These are phyloP conservation scores for Coniosporium apollinis DNA, from an alignment of 495 filamentous ascomycete genomes.

Conservation along the genomic window DNA sequence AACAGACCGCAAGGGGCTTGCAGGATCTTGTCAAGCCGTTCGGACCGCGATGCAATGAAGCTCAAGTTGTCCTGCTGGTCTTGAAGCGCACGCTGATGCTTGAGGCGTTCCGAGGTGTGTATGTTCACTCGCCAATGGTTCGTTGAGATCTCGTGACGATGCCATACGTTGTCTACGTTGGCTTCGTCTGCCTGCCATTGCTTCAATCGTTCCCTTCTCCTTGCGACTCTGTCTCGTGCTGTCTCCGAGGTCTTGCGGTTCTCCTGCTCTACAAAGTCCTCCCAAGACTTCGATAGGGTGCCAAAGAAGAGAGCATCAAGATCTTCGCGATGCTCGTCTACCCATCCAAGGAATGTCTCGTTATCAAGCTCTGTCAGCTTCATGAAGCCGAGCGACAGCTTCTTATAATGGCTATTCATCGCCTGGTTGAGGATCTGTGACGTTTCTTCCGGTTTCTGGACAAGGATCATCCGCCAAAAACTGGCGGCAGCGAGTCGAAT, in stretches of 20 bases:
- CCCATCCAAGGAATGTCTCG: conserved; percentile 69
- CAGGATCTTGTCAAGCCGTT: conserved; percentile 55
- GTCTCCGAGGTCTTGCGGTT: conserved; percentile 61
- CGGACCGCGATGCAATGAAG: conserved; percentile 57
- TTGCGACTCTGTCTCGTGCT: conserved; percentile 45
- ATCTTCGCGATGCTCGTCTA: conserved; percentile 67
- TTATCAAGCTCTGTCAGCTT: conserved; percentile 78
- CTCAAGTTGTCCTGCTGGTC: conserved; percentile 77
- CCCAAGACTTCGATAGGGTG: conserved; percentile 64
- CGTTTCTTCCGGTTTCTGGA: conserved; percentile 83
- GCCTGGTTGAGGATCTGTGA: conserved; percentile 51
- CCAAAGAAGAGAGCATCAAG: conserved; percentile 68
- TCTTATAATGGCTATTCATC: conserved; percentile 46
- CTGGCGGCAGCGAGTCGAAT: conserved; percentile 67
- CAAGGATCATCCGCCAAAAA: conserved; percentile 76
- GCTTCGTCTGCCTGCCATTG: conserved; percentile 56
- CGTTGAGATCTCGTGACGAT: conserved; percentile 66
- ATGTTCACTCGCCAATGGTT: conserved; percentile 90
- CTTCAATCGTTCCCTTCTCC: conserved; percentile 65
- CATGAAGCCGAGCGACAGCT: conserved; percentile 62
- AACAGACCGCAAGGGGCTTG: conserved; percentile 64
- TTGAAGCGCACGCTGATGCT: conserved; percentile 71
- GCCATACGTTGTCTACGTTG: conserved; percentile 49
- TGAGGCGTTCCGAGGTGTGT: conserved; percentile 76
- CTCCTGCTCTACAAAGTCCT: conserved; percentile 62